Base-by-base conservation (phyloP, 2,329 filamentous ascomycete species). In the Aureobasidium namibiae region DNA sequence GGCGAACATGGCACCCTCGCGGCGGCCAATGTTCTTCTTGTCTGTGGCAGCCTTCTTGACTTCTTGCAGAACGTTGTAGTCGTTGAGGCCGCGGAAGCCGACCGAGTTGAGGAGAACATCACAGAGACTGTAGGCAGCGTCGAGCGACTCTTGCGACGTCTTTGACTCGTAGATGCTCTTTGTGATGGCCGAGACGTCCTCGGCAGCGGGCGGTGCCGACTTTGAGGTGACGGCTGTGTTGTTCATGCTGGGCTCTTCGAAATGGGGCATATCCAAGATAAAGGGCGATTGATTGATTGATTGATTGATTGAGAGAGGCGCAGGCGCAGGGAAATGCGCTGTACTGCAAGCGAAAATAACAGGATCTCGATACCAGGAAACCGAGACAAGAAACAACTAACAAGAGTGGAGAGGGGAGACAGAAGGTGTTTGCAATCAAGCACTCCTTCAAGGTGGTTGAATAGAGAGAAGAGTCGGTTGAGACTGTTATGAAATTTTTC, bases 1-100 rank as follows among this genome's bases (percentile, higher is more conserved):
- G 42, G 95, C 87, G 73, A 96, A 95, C 84, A 97, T 95, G 65
- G 92, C 88, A 69, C 91, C 90, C 77, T 99, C 94, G 67, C 92
- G 83, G 67, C 83, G 84, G 39, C 87, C 81, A 16, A 87, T 88
- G 74, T 86, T 92, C 81, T 99, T 99, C 85, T 97, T 99, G 77
- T 97, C 91, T 67, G 80, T 77, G 4, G 92, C 91, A 38, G 89
- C 90, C 80, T 95, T 88, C 69, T 83, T 83, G 67, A 87, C 79
- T 63, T 83, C 80, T 23, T 81, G 78, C 48, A 89, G 71, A 49
- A 88, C 74, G 64, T 82, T 81, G 73, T 87, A 88, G 60, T 75
- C 76, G 50, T 78, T 73, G 57, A 88, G 76, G 53, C 84, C 85
- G 23, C 82, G 80, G 68, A 82, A 82, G 54, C 85, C 85, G 60